These are phyloP conservation scores for Tagetes erecta DNA, from an alignment of 129 eudicot genomes.

Conservation along the genomic window DNA sequence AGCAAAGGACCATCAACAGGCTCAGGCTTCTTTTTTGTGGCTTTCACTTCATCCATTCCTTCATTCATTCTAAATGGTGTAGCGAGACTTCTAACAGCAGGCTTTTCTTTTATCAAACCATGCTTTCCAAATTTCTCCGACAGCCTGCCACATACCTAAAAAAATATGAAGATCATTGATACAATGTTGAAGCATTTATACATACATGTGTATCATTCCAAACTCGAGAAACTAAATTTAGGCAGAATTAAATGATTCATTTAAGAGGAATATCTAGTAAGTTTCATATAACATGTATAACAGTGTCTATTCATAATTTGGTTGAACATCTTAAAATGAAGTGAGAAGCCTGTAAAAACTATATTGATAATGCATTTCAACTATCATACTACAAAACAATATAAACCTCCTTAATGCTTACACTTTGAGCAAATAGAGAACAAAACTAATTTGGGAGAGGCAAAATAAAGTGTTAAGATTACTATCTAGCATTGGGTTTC, in stretches of 20 bases:
- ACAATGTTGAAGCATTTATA: neutral
- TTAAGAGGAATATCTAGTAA: constrained; percentile 6
- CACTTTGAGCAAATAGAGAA: neutral
- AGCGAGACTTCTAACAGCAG: constrained; percentile 90
- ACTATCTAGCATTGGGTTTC: neutral
- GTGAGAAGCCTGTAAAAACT: neutral
- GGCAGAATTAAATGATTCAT: neutral
- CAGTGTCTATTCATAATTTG: neutral
- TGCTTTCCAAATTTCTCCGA: constrained; percentile 91
- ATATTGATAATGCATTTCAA: constrained; percentile 4
- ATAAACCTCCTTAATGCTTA: neutral
- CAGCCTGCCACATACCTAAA: constrained; percentile 71
- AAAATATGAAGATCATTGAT: neutral
- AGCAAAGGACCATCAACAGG: constrained; percentile 86
- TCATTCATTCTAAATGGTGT: constrained; percentile 92
- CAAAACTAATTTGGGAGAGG: constrained; percentile 1
- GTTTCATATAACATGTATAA: neutral
- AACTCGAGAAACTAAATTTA: neutral
- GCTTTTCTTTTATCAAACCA: constrained; percentile 78
- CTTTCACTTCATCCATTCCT: constrained; percentile 90
- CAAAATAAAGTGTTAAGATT: neutral
- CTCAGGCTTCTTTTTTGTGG: constrained; percentile 85
- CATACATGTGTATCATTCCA: neutral
- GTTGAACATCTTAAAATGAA: neutral
- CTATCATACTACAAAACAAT: neutral